Percentiles rank a stretch among this genome's conserved stretches.
These are phyloP conservation scores for Botrytis aclada DNA, from an alignment of 2,329 filamentous ascomycete species.

Conservation along the genomic window DNA sequence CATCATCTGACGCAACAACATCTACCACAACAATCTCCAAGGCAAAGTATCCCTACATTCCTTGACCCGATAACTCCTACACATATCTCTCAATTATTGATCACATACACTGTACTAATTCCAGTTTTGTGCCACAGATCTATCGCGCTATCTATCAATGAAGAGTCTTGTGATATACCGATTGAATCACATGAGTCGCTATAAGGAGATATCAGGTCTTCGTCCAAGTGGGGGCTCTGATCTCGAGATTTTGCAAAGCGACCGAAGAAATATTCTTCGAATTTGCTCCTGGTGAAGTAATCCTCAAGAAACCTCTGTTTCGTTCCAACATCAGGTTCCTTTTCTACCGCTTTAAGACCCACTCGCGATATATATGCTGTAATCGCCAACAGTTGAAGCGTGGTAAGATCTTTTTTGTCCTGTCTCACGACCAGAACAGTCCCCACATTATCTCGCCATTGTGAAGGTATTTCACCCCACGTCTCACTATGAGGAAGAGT, in stretches of 20 bases:
- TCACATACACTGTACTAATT: rapidly evolving
- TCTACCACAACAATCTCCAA: neutral
- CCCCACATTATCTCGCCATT: neutral
- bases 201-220: neutral
- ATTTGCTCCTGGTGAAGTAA: neutral
- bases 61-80: too few relatives aligned
- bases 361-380: rapidly evolving
- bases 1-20: neutral
- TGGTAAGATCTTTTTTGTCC: neutral
- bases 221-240: too few relatives aligned
- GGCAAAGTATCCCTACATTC: too few relatives aligned
- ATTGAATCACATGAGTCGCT: neutral
- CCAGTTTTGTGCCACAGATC: too few relatives aligned
- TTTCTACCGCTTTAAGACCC: too few relatives aligned
- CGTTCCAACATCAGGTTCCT: neutral
- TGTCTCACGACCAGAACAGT: neutral
- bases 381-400: neutral
- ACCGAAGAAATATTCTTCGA: neutral
- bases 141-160: rapidly evolving
- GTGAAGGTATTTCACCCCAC: neutral
- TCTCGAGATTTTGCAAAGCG: rapidly evolving
- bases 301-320: too few relatives aligned
- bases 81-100: too few relatives aligned
- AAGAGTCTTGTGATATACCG: neutral
- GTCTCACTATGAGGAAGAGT: neutral